A percentile compares a stretch with the other conserved stretches of the same genome.
Conservation (phyloP, 306 rosid species). For the Alnus rubra region DNA sequence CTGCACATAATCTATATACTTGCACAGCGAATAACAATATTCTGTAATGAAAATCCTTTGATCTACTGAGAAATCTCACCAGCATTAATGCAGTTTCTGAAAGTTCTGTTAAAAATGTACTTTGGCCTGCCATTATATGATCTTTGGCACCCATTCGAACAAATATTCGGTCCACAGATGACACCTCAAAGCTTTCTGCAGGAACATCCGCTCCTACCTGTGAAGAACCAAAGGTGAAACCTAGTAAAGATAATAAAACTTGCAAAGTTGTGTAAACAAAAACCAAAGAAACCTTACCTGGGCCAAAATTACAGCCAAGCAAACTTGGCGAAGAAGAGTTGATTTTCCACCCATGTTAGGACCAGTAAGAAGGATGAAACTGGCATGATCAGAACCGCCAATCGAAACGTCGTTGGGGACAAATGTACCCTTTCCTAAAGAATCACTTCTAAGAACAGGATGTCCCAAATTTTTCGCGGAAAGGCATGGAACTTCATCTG, state of each 20-base stretch:
- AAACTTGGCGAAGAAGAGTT: conserved; percentile 96
- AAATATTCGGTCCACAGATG: conserved; percentile 85
- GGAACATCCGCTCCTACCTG: conserved; percentile 98
- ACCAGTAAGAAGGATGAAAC: conserved; percentile 85
- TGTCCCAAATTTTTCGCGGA: conserved; percentile 82
- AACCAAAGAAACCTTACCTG: conserved; percentile 60
- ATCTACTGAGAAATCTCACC: conserved; percentile 50
- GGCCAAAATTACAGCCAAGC: conserved; percentile 87
- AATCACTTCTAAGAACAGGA: conserved; percentile 86
- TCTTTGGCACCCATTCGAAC: conserved; percentile 98
- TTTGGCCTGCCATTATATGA: conserved; percentile 96
- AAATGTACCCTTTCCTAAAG: conserved; percentile 78
- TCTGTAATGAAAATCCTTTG: background rate
- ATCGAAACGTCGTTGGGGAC: conserved; percentile 73
- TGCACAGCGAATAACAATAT: background rate
- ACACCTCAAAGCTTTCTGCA: conserved; percentile 80
- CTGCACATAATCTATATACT: background rate
- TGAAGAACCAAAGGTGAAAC: conserved; percentile 31
- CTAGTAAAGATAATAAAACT: conserved; percentile 19
- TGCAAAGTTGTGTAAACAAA: conserved; percentile 2
- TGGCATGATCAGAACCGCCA: conserved; percentile 75
- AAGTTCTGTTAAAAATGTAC: conserved; percentile 93
- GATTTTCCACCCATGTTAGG: conserved; percentile 99
- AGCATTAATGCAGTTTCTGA: conserved; percentile 93
- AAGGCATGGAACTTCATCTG: conserved; percentile 56